Percentiles rank a stretch among this genome's conserved stretches.
Evolutionary conservation across 192 early-diverging fungal genomes (phyloP).

Genomic region (Coemansia sp.): DNA sequence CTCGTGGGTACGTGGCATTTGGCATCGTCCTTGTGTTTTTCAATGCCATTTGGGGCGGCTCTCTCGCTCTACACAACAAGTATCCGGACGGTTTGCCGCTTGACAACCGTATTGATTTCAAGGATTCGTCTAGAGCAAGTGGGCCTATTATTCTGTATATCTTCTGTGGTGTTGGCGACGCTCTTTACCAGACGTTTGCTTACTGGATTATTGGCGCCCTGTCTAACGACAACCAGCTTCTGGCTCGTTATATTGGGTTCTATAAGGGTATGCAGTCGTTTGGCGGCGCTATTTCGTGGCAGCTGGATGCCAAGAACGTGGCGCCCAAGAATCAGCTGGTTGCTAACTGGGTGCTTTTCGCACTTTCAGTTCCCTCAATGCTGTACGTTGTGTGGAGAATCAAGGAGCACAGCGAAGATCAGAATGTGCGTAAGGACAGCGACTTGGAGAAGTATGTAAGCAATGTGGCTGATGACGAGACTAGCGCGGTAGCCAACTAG

Average conservation of each 20-base stretch:
- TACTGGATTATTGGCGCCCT: conserved; percentile 91
- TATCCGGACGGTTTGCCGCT: conserved; percentile 45
- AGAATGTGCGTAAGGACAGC: conserved; percentile 11
- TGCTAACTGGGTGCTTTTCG: conserved; percentile 63
- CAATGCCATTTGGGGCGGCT: conserved; percentile 68
- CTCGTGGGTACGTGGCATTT: conserved; percentile 70
- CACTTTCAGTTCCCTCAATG: conserved; percentile 57
- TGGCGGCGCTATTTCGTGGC: conserved; percentile 72
- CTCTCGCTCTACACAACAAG: conserved; percentile 66
- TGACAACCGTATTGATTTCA: conserved; percentile 53
- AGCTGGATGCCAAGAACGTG: conserved; percentile 64
- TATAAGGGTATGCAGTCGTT: conserved; percentile 92
- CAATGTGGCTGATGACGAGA: not conserved
- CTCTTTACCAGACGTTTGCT: conserved; percentile 78
- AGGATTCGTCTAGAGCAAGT: conserved; percentile 52
- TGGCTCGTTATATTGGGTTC: conserved; percentile 82
- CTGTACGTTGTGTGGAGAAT: conserved; percentile 59
- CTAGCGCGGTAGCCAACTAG: not conserved
- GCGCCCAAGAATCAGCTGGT: conserved; percentile 58
- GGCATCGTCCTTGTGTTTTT: conserved; percentile 55
- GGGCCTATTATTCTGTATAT: conserved; percentile 74
- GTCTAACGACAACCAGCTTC: conserved; percentile 76
- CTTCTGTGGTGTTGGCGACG: conserved; percentile 77
- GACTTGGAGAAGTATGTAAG: not conserved
- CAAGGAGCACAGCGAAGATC: conserved; percentile 48